phyloP scores from a whole-genome alignment of 1,139 yeast species.

The Saccharomyces hybrid region DNA sequence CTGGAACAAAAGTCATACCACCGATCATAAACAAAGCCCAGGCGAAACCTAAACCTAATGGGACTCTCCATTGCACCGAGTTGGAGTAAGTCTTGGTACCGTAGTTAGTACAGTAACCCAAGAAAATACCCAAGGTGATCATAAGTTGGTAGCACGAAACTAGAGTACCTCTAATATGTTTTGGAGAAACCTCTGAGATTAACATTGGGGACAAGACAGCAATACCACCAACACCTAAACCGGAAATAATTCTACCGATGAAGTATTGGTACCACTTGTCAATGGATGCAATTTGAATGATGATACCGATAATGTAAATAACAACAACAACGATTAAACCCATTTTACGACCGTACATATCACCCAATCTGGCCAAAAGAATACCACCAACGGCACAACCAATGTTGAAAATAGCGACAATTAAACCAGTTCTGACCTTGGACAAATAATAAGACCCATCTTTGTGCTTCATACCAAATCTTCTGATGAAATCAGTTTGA shows the following conservation, averaged over 20 bases:
- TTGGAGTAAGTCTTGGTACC: slow-evolving; percentile 44
- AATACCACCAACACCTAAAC: slow-evolving; percentile 59
- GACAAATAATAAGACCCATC: slow-evolving; percentile 38
- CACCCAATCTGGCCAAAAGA: slow-evolving; percentile 46
- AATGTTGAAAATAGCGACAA: slow-evolving; percentile 60
- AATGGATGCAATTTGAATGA: slow-evolving; percentile 55
- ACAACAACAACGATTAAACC: slow-evolving; percentile 49
- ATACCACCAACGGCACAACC: slow-evolving; percentile 70
- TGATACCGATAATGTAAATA: slow-evolving; percentile 54
- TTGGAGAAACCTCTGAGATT: slow-evolving; percentile 62
- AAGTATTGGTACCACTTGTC: slow-evolving; percentile 46
- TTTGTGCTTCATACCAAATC: slow-evolving; percentile 38
- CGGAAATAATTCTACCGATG: slow-evolving; percentile 60
- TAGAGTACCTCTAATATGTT: slow-evolving; percentile 61
- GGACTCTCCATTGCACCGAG: slow-evolving; percentile 59
- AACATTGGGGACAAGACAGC: slow-evolving; percentile 58
- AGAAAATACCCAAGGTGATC: slow-evolving; percentile 55
- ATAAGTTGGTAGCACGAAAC: slow-evolving; percentile 61
- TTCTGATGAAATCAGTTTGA: slow-evolving; percentile 51
- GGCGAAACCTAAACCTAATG: slow-evolving; percentile 46
- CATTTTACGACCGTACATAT: slow-evolving; percentile 54
- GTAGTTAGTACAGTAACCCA: slow-evolving; percentile 57
- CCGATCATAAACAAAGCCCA: slow-evolving; percentile 39
- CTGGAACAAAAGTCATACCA: slow-evolving; percentile 67
- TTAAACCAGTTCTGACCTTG: slow-evolving; percentile 52